Percentiles rank a stretch among this genome's conserved stretches.
phyloP scores from a whole-genome alignment of 352 stramenopile species.

The Nothophytophthora sp. region DNA sequence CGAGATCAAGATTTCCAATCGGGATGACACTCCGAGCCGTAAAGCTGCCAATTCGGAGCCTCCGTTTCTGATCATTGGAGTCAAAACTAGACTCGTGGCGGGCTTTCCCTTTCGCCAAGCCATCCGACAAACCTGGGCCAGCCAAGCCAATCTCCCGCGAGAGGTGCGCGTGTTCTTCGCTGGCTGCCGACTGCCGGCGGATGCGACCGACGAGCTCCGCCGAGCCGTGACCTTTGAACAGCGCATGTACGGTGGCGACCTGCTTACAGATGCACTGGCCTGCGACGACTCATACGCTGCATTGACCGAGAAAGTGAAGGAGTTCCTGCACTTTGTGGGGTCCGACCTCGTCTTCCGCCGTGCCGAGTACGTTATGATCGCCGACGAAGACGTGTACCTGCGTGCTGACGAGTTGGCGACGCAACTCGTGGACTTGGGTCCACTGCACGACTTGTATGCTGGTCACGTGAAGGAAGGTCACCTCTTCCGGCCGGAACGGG shows the following conservation, averaged over 20 bases:
- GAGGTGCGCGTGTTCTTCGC: slow-evolving; percentile 29
- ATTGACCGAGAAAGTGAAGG: slow-evolving; percentile 56
- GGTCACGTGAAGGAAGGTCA: slow-evolving; percentile 24
- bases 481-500: slow-evolving; percentile 24
- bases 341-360: slow-evolving; percentile 16
- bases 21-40: neutral
- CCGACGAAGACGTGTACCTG: slow-evolving; percentile 59
- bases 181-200: slow-evolving; percentile 18
- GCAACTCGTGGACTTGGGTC: slow-evolving; percentile 10
- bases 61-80: slow-evolving; percentile 31
- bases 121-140: slow-evolving; percentile 45
- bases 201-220: slow-evolving; percentile 8
- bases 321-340: slow-evolving; percentile 49
- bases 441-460: slow-evolving; percentile 26
- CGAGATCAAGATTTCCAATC: neutral
- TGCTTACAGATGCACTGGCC: slow-evolving; percentile 50
- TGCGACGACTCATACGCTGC: slow-evolving; percentile 57
- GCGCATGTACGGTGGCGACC: slow-evolving; percentile 27
- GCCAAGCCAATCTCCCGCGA: slow-evolving; percentile 3
- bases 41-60: slow-evolving; percentile 4
- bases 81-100: slow-evolving; percentile 40
- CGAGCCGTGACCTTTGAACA: slow-evolving; percentile 38
- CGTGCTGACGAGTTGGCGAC: slow-evolving; percentile 15
- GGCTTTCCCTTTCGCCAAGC: slow-evolving; percentile 38
- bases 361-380: slow-evolving; percentile 50